phyloP scores from a whole-genome alignment of 768 basidiomycete species.

The Psilocybe sp. region DNA sequence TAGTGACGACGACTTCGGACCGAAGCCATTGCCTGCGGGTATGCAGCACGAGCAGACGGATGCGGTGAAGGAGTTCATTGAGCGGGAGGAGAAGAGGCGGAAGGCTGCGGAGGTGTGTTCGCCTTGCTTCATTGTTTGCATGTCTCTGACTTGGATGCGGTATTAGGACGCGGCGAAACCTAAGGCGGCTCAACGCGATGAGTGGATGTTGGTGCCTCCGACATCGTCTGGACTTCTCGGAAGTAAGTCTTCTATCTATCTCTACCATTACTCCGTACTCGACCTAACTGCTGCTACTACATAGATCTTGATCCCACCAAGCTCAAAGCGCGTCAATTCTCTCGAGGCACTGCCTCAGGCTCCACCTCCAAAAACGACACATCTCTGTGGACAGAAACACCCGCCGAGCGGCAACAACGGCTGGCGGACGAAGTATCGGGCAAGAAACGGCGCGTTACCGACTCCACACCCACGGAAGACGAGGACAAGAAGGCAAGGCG shows the following conservation, averaged over 20 bases:
- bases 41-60: slow-evolving; percentile 44
- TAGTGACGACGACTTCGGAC: slow-evolving; percentile 78
- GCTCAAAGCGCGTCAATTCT: slow-evolving; percentile 77
- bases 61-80: slow-evolving; percentile 80
- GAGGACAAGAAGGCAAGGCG: slow-evolving; percentile 41
- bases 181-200: slow-evolving; percentile 79
- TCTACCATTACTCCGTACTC: neutral
- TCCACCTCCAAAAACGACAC: slow-evolving; percentile 45
- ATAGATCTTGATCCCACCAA: slow-evolving; percentile 86
- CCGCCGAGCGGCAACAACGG: slow-evolving; percentile 85
- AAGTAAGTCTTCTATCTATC: slow-evolving; percentile 46
- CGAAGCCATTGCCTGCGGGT: slow-evolving; percentile 64
- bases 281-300: neutral
- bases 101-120: slow-evolving; percentile 61
- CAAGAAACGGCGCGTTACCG: slow-evolving; percentile 72
- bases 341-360: slow-evolving; percentile 47
- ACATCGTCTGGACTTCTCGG: slow-evolving; percentile 74
- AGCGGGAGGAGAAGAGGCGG: slow-evolving; percentile 74
- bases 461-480: slow-evolving; percentile 41
- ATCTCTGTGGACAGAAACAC: slow-evolving; percentile 96
- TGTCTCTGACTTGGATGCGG: neutral
- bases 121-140: neutral
- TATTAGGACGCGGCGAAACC: slow-evolving; percentile 74
- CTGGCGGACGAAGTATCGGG: slow-evolving; percentile 95
- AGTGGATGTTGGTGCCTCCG: slow-evolving; percentile 98